These are phyloP conservation scores for Colletotrichum noveboracense DNA, from an alignment of 2,329 filamentous ascomycete genomes.

Conservation along the genomic window DNA sequence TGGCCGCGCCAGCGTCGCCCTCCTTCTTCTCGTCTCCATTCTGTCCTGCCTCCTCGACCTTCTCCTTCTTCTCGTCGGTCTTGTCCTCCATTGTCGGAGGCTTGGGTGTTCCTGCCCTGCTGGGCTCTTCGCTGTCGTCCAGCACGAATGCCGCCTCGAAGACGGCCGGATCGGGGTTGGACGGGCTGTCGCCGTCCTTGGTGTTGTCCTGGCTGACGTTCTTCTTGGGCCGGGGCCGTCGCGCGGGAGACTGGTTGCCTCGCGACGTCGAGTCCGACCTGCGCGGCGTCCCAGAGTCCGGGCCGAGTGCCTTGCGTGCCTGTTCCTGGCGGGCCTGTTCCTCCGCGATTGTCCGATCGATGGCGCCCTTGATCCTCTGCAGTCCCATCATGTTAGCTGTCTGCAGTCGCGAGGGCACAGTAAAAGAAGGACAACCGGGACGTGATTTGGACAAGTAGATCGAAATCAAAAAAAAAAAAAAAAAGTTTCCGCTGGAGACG, in stretches of 20 bases:
- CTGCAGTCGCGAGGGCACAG: not conserved
- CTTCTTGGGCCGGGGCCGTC: conserved; percentile 46
- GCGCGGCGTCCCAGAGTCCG: conserved; percentile 9
- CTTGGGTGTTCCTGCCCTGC: conserved; percentile 64
- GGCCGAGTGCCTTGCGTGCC: conserved; percentile 10
- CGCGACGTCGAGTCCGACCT: conserved; percentile 40
- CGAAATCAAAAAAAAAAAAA: not conserved
- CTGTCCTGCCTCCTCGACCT: conserved; percentile 19
- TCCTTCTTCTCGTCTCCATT: conserved; percentile 27
- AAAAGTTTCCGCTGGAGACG: conserved; percentile 12
- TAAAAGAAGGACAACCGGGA: not conserved
- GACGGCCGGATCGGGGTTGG: conserved; percentile 81
- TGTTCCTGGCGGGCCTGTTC: conserved; percentile 82
- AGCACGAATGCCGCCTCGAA: conserved; percentile 88
- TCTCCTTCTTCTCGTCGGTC: conserved; percentile 23
- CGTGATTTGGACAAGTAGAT: not conserved
- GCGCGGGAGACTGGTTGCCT: conserved; percentile 13
- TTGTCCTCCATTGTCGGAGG: conserved; percentile 39
- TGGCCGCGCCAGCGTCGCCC: conserved; percentile 18
- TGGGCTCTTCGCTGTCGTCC: conserved; percentile 78
- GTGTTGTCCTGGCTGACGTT: conserved; percentile 26
- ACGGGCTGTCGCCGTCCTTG: conserved; percentile 43
- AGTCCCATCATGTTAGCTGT: not conserved
- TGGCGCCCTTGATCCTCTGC: conserved; percentile 81
- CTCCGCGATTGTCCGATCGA: conserved; percentile 87